These are phyloP conservation scores for Mortierella polycephala DNA, from an alignment of 371 early-diverging fungal species.

Conservation along the genomic window DNA sequence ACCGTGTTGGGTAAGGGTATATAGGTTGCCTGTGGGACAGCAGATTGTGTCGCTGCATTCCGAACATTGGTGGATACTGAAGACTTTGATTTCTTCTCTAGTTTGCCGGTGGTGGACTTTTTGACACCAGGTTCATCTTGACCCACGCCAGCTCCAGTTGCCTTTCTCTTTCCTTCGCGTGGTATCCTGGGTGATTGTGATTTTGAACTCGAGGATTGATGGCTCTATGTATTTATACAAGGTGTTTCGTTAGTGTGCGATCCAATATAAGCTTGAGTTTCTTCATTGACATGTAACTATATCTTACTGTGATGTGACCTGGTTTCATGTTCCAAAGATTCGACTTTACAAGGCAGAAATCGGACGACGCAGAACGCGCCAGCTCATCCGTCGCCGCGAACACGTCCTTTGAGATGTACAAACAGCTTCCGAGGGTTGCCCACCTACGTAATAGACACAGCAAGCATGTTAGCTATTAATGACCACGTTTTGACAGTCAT, in stretches of 20 bases:
- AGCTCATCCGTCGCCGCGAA: conserved; percentile 71
- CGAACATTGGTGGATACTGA: conserved; percentile 18
- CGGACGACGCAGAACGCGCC: conserved; percentile 73
- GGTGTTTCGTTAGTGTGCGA: too few species aligned
- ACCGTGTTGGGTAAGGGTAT: conserved; percentile 48
- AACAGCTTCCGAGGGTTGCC: conserved; percentile 73
- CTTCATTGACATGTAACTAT: too few species aligned
- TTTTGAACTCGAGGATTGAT: conserved; percentile 44
- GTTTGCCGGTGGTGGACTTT: conserved; percentile 19
- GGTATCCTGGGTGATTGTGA: conserved; percentile 20
- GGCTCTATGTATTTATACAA: conserved; percentile 22
- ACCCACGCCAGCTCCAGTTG: conserved; percentile 7
- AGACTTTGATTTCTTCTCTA: conserved; percentile 36
- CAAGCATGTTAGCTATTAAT: too few species aligned
- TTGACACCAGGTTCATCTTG: conserved; percentile 24
- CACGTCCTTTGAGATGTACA: conserved; percentile 71
- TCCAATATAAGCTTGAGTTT: not conserved
- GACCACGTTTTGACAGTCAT: too few species aligned
- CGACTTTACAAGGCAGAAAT: conserved; percentile 69
- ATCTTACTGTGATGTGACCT: conserved; percentile 55
- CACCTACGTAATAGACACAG: conserved; percentile 55
- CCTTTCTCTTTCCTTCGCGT: conserved; percentile 48
- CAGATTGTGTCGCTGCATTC: conserved; percentile 16
- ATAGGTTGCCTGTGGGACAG: conserved; percentile 35
- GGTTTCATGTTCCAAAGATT: conserved; percentile 76